Evolutionary conservation across 2,329 filamentous ascomycete genomes (phyloP).

Genomic region (Microcera coccophila): DNA sequence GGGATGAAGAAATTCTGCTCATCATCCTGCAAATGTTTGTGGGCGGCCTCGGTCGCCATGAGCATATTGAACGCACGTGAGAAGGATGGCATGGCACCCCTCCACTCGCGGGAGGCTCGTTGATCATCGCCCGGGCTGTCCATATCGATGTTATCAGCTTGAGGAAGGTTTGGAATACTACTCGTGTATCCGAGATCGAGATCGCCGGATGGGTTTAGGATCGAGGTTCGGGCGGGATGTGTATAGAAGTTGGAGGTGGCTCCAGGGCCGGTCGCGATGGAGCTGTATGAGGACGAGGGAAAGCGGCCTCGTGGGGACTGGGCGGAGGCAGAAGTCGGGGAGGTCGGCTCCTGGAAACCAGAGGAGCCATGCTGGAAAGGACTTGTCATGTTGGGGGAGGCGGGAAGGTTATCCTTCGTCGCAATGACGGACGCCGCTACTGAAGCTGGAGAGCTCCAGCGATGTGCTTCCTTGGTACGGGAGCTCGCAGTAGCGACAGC

Average conservation of each 20-base stretch:
- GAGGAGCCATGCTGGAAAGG: conserved; percentile 23
- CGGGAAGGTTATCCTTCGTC: neutral
- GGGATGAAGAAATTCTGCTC: conserved; percentile 67
- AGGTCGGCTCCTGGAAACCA: conserved; percentile 20
- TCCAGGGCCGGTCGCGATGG: conserved; percentile 6
- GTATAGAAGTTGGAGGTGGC: conserved; percentile 23
- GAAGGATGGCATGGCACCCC: conserved; percentile 41
- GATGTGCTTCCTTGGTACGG: neutral
- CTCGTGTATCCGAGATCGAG: conserved; percentile 18
- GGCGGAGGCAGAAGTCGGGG: conserved; percentile 9
- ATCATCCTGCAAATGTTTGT: conserved; percentile 15
- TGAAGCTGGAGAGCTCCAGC: conserved; percentile 14
- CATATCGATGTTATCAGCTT: conserved; percentile 24
- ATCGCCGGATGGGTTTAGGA: conserved; percentile 48
- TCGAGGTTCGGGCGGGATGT: conserved; percentile 34
- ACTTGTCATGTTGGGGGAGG: conserved; percentile 19
- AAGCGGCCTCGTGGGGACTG: conserved; percentile 17
- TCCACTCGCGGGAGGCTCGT: conserved; percentile 19
- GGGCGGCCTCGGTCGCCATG: conserved; percentile 32
- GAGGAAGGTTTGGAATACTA: conserved; percentile 5
- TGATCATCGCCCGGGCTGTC: conserved; percentile 32
- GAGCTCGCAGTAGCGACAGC: neutral
- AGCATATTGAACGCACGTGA: conserved; percentile 53
- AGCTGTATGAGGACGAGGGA: conserved; percentile 11
- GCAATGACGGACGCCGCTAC: conserved; percentile 7